A percentile compares a stretch with the other conserved stretches of the same genome.
Conservation (phyloP, 768 basidiomycete genomes). For the Chalciporus pseudorubinellus region DNA sequence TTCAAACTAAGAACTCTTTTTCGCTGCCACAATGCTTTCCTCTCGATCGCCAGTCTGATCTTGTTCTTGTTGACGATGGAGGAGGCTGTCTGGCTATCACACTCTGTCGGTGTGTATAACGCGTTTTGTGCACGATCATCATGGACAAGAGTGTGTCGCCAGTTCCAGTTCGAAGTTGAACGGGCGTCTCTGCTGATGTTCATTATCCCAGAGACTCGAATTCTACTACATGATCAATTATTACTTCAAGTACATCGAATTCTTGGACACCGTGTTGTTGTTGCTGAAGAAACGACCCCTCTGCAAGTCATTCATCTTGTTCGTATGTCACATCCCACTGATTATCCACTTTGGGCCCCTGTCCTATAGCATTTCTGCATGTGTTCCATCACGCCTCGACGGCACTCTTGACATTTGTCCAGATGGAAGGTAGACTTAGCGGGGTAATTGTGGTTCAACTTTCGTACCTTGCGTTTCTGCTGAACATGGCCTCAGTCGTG, state of each 20-base stretch:
- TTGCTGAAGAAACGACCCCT: conserved; percentile 97
- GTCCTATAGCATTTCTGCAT: conserved; percentile 78
- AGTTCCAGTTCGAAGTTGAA: neutral
- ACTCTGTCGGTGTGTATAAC: conserved; percentile 67
- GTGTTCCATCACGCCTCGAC: conserved; percentile 98
- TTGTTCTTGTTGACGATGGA: conserved; percentile 80
- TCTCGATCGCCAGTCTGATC: conserved; percentile 77
- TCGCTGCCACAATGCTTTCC: conserved; percentile 82
- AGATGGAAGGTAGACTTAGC: conserved; percentile 84
- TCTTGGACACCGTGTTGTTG: conserved; percentile 93
- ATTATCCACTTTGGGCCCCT: neutral
- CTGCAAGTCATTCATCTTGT: conserved; percentile 46
- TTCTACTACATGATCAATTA: conserved; percentile 98
- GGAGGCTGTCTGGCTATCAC: conserved; percentile 75
- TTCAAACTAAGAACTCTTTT: conserved; percentile 73
- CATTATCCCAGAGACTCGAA: conserved; percentile 64
- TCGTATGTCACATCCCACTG: neutral
- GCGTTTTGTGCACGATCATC: conserved; percentile 70
- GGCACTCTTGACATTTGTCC: conserved; percentile 87
- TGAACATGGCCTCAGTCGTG: conserved; percentile 60
- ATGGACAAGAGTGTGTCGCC: conserved; percentile 74
- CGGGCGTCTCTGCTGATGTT: conserved; percentile 2
- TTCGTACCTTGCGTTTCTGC: neutral
- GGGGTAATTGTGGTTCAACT: conserved; percentile 48
- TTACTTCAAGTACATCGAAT: conserved; percentile 94